Evolutionary conservation across 2,329 filamentous ascomycete species (phyloP).

Genomic region (Ciborinia camelliae): DNA sequence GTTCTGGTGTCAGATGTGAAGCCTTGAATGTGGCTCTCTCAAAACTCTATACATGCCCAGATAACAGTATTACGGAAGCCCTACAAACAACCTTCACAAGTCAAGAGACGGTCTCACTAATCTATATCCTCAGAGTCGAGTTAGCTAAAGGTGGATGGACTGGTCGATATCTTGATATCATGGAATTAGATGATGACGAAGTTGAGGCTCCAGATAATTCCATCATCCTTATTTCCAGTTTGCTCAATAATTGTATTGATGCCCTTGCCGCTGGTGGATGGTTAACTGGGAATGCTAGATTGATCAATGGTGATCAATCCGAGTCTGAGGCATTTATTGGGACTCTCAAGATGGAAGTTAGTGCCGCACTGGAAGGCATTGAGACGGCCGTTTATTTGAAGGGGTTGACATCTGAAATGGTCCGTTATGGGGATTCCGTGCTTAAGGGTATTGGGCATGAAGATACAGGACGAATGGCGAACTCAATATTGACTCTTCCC

Average conservation of each 20-base stretch:
- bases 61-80: constrained; percentile 55
- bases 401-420: constrained; percentile 61
- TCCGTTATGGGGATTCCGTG: constrained; percentile 52
- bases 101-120: constrained; percentile 67
- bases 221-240: constrained; percentile 66
- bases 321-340: constrained; percentile 62
- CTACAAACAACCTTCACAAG: constrained; percentile 62
- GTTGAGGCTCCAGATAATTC: constrained; percentile 60
- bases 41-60: constrained; percentile 65
- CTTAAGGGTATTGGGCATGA: constrained; percentile 25
- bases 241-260: constrained; percentile 71
- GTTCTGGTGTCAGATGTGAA: constrained; percentile 58
- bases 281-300: constrained; percentile 60
- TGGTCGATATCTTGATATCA: constrained; percentile 60
- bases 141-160: constrained; percentile 75
- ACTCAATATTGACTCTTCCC: constrained; percentile 47
- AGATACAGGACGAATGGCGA: constrained; percentile 34
- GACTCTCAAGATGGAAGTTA: constrained; percentile 64
- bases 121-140: constrained; percentile 69
- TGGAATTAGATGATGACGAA: constrained; percentile 46
- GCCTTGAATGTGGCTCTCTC: constrained; percentile 66
- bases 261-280: constrained; percentile 72
- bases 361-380: constrained; percentile 67
- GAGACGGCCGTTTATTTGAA: constrained; percentile 65
- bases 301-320: constrained; percentile 45